Conservation (phyloP, 495 filamentous ascomycete genomes). For the Pyrenula aspistea region DNA sequence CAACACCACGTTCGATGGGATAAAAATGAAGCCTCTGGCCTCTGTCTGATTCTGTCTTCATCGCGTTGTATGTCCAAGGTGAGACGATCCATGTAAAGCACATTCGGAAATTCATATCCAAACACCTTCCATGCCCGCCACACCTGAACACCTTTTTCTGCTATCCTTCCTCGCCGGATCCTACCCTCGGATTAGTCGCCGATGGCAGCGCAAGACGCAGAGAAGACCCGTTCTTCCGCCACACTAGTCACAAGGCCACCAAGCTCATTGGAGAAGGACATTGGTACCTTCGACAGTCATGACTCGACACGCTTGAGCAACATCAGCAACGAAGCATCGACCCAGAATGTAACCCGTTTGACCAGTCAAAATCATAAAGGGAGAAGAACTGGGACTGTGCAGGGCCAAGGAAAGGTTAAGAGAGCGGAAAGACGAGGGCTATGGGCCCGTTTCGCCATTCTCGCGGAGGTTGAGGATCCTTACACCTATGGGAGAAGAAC, state of each 20-base stretch:
- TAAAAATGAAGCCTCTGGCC: no score
- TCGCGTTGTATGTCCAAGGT: no score
- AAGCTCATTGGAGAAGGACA: background rate
- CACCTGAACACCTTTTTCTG: no score
- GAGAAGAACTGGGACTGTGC: background rate
- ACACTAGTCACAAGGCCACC: background rate
- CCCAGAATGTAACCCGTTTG: background rate
- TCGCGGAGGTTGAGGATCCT: conserved; percentile 74
- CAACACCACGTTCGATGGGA: no score
- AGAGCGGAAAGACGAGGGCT: conserved; percentile 59
- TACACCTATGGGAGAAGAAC: conserved; percentile 55
- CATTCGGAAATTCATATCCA: no score
- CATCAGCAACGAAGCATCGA: background rate
- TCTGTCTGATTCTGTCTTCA: no score
- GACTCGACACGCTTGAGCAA: background rate
- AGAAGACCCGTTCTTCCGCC: background rate
- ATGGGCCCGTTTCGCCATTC: conserved; percentile 54
- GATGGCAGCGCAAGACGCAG: background rate
- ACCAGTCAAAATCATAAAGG: background rate
- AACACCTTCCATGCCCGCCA: no score
- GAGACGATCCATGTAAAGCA: no score
- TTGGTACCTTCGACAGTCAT: background rate
- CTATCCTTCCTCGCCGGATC: no score
- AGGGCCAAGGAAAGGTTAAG: background rate
- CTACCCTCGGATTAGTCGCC: no score